A percentile compares a stretch with the other conserved stretches of the same genome.
Conservation (phyloP, 768 basidiomycete species). For the Agrocybe pediades region DNA sequence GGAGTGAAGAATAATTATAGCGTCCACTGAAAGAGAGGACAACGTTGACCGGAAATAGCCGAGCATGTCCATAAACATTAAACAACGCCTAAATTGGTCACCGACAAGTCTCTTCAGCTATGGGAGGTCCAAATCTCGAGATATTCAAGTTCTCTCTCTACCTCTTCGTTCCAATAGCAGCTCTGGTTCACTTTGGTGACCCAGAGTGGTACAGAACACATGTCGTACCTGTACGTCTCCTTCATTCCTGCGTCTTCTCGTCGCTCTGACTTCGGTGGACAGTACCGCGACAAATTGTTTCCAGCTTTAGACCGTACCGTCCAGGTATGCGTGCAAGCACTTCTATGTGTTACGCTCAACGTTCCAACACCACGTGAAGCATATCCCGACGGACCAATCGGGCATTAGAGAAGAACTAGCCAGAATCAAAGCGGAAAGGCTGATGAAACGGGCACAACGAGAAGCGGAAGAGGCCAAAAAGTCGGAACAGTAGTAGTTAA, state of each 20-base stretch:
- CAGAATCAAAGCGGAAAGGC: conserved; percentile 64
- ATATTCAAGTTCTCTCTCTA: conserved; percentile 90
- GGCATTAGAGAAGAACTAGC: conserved; percentile 70
- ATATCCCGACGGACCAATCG: conserved; percentile 65
- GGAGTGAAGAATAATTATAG: no score
- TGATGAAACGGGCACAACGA: conserved; percentile 48
- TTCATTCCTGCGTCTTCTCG: not conserved
- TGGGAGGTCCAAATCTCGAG: conserved; percentile 84
- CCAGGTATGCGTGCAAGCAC: conserved; percentile 35
- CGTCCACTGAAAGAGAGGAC: no score
- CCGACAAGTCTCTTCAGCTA: conserved; percentile 12
- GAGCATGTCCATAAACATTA: not conserved
- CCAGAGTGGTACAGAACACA: conserved; percentile 82
- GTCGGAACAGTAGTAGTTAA: conserved; percentile 15
- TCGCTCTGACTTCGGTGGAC: conserved; percentile 1
- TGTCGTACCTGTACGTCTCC: conserved; percentile 65
- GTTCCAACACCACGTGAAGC: conserved; percentile 32
- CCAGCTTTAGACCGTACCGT: conserved; percentile 59
- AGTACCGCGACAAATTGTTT: conserved; percentile 78
- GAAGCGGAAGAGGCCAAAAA: conserved; percentile 34
- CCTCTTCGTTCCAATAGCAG: conserved; percentile 80
- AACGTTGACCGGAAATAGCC: not conserved
- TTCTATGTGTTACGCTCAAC: not conserved
- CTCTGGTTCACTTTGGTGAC: conserved; percentile 85
- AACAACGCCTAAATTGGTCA: not conserved